phyloP scores from a whole-genome alignment of 2,329 filamentous ascomycete genomes.

The Biscogniauxia sp. region DNA sequence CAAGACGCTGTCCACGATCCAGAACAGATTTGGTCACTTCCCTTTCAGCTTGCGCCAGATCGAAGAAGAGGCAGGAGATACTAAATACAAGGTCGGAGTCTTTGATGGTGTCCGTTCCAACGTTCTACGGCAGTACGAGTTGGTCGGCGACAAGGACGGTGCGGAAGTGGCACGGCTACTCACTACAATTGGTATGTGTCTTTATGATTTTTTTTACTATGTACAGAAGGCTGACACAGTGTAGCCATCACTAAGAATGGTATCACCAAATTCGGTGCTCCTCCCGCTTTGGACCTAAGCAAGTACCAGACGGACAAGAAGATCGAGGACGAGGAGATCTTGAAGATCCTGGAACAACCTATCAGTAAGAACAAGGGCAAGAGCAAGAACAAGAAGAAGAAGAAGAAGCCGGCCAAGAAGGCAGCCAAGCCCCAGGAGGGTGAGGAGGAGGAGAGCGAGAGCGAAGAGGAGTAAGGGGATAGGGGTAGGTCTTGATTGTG shows the following conservation, averaged over 20 bases:
- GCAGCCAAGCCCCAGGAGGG: constrained; percentile 37
- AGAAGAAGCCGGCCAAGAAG: constrained; percentile 65
- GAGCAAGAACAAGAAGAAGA: constrained; percentile 89
- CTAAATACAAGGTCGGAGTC: constrained; percentile 74
- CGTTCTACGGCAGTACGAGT: constrained; percentile 93
- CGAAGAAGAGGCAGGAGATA: constrained; percentile 88
- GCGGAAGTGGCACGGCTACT: constrained; percentile 81
- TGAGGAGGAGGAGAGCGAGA: constrained; percentile 18
- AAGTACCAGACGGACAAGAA: constrained; percentile 96
- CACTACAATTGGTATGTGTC: constrained; percentile 82
- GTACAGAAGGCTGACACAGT: constrained; percentile 19
- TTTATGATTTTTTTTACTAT: constrained; percentile 7
- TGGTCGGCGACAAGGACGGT: constrained; percentile 89
- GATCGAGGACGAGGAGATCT: constrained; percentile 91
- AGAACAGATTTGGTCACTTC: constrained; percentile 97
- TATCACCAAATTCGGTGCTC: constrained; percentile 77
- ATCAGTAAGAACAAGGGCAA: constrained; percentile 83
- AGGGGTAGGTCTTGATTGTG: neutral
- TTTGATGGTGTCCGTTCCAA: constrained; percentile 93
- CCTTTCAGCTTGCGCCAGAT: constrained; percentile 97
- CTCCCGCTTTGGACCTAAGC: constrained; percentile 71
- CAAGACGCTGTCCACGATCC: constrained; percentile 88
- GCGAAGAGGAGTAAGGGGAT: constrained; percentile 24
- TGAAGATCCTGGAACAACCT: constrained; percentile 90
- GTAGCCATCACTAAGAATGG: constrained; percentile 97